Percentiles rank a stretch among this genome's conserved stretches.
Conservation (phyloP, 148 eudicot species). For the Simmondsia chinensis region DNA sequence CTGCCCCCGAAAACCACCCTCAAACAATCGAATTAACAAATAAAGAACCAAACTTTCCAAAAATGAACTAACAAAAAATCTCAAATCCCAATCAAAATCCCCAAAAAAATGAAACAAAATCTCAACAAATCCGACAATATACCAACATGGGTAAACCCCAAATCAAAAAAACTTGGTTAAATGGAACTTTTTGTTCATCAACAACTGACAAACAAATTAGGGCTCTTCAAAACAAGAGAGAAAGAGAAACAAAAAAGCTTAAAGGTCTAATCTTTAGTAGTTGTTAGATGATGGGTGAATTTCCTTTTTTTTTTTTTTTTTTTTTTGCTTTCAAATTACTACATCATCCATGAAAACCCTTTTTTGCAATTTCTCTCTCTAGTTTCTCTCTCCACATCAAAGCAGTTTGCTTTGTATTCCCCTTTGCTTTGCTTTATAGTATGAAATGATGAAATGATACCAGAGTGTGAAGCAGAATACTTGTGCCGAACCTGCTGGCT, state of each 20-base stretch:
- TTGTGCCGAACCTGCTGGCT: conserved; percentile 9
- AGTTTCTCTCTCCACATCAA: conserved; percentile 9
- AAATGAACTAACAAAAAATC: neutral
- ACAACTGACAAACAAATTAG: neutral
- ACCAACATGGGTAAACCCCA: conserved; percentile 5
- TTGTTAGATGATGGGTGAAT: neutral
- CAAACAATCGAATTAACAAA: neutral
- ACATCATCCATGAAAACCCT: conserved; percentile 10
- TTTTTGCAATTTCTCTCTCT: conserved; percentile 7
- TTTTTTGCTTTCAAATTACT: conserved; percentile 28
- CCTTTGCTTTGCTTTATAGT: conserved; percentile 10
- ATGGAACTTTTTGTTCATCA: neutral
- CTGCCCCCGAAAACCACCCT: neutral
- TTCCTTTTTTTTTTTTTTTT: no score
- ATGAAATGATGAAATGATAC: neutral
- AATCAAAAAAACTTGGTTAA: neutral
- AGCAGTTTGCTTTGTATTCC: conserved; percentile 11
- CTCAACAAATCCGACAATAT: conserved; percentile 9
- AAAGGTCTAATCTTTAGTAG: neutral
- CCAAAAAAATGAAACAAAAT: conserved; percentile 9
- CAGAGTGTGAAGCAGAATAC: conserved; percentile 1
- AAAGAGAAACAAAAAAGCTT: neutral
- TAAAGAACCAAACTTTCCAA: neutral
- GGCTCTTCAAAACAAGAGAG: conserved; percentile 2
- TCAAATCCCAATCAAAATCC: conserved; percentile 4